Base-by-base conservation (phyloP, 495 filamentous ascomycete species). In the Extremus antarcticus region DNA sequence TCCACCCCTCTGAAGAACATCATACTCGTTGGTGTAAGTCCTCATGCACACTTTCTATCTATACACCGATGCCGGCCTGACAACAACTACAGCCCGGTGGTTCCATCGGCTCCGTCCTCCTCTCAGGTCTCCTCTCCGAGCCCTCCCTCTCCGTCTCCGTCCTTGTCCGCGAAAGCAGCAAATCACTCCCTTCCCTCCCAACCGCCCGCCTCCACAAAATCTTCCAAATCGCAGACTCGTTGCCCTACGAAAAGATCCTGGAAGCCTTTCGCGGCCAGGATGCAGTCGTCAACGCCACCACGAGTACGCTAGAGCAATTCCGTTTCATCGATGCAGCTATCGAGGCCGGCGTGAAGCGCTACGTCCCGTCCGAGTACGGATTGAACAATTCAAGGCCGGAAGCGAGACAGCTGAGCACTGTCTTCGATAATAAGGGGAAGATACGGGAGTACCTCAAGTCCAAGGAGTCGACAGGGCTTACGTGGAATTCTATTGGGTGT, bases 71-170 rank as follows among this genome's bases (percentile, higher is more conserved):
- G 13, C 21, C 13, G 17, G 38, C 17, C 48, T 35, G 13, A 35
- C 29, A 35, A 4, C 13, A 35, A 51, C 13, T 10, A 51, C 38
- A 51, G 48, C 48, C 48, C 21, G 38, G 48, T 1, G 84, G 85
- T 39, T 76, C 74, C 50, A 68, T 87, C 10, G 85, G 84, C 49
- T 66, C 70, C 15, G 64, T 76, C 2, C 68, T 84, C 32, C 65
- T 85, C 52, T 60, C 72, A 41, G 74, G 71, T n/a, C 73, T 87
- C 19, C 52, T 82, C 25, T 60, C 74, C 2, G 73, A 59, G 16
- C 23, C 76, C 0, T 70, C 72, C 20, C 83, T 85, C 70, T 66
- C 74, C 15, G 74, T 87, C 35, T 84, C 81, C 0, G 73, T 74
- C 23, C 60, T 88, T 15, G 75, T 74, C 19, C 79, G 85, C 16